Evolutionary conservation across 192 early-diverging fungal species (phyloP), one percentile per base, ranked within the genome.

Genomic region (Geranomyces variabilis): DNA sequence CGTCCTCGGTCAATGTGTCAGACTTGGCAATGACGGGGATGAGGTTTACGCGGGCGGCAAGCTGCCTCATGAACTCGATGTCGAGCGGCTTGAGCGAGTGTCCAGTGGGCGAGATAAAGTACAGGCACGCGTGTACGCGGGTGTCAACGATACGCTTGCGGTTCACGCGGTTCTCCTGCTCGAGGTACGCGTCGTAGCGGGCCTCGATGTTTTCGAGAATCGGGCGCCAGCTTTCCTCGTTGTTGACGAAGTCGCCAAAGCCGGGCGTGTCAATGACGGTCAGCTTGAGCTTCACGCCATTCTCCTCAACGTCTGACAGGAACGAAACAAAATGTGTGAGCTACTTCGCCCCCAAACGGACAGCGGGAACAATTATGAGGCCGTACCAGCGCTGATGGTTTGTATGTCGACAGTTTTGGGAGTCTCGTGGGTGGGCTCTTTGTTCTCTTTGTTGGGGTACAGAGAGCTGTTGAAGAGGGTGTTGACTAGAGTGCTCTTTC

Each of bases 11-110:
- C 86, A 99, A 81, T 22, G 97, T 99, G 81, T 99, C 97, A 49
- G 94, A 93, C 79, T 99, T 99, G 61, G 97, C 93, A 83, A 99
- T 95, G 66, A 97, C 93, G 22, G 97, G 97, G 75, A 99, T 97
- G 77, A 99, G 83, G 80, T 99, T 99, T 70, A 96, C 94, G 66
- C 97, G 92, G 34, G 90, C 88, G 34, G 93, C 94, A 48, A 99
- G 85, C 34, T 87, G 88, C 84, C 96, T 94, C 97, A 99, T 99
- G 69, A 96, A 92, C 73, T 94, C 94, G 77, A 99, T 90, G 75
- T 99, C 97, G 48, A 97, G 83, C 48, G 96, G 93, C 79, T 92
- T 92, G 64, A 94, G 74, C 8, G 83, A 81, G 84, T 97, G 96
- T 21, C 97, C 97, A 45, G 95, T 98, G 24, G 97, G 96, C 29